Percentiles rank a stretch among this genome's conserved stretches.
phyloP scores from a whole-genome alignment of 2,329 filamentous ascomycete species.

The Trichoderma oligosporum region DNA sequence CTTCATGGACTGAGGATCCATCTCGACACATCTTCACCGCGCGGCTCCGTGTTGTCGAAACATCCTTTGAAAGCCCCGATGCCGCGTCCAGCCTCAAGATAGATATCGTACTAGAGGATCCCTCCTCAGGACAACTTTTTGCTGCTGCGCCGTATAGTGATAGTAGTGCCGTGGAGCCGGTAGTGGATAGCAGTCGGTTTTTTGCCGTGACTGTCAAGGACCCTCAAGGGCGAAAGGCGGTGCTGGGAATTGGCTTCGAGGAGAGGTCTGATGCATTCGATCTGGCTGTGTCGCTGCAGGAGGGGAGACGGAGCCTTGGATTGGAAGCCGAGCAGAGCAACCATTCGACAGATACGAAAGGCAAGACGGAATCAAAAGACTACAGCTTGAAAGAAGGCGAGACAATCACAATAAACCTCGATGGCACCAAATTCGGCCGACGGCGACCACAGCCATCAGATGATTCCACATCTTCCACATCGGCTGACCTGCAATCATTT shows the following conservation, averaged over 20 bases:
- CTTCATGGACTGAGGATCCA: conserved; percentile 69
- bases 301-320: conserved; percentile 67
- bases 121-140: conserved; percentile 69
- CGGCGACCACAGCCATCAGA: conserved; percentile 38
- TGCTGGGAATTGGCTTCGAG: conserved; percentile 82
- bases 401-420: conserved; percentile 79
- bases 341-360: conserved; percentile 36
- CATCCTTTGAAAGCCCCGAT: conserved; percentile 47
- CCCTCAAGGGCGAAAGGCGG: conserved; percentile 69
- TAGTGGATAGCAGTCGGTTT: conserved; percentile 75
- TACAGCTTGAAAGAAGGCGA: conserved; percentile 86
- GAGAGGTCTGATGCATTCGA: conserved; percentile 83
- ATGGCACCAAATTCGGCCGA: conserved; percentile 50
- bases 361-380: conserved; percentile 51
- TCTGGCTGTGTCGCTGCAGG: conserved; percentile 75
- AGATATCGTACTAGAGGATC: conserved; percentile 76
- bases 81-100: conserved; percentile 57
- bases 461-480: conserved; percentile 21
- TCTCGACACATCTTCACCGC: conserved; percentile 80
- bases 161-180: conserved; percentile 66
- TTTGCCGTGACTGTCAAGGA: conserved; percentile 80
- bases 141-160: conserved; percentile 76
- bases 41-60: conserved; percentile 74
- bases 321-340: conserved; percentile 44
- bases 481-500: conserved; percentile 52